Conservation (phyloP, 805 yeast species). For the Grigorovia jiainica region DNA sequence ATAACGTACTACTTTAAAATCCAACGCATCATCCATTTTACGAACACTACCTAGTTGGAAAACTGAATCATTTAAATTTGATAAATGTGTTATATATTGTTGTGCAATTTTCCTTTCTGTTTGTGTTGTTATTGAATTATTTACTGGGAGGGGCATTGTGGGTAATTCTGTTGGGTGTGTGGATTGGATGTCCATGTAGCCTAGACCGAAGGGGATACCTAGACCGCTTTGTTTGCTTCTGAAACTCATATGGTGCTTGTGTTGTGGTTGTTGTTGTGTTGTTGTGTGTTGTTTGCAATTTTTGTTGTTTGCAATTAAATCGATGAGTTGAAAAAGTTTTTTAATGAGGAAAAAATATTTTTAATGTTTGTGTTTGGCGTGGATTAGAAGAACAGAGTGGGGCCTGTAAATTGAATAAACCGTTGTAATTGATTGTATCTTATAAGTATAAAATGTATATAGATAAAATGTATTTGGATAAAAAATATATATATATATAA, state of each 20-base stretch:
- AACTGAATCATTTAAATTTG: conserved; percentile 51
- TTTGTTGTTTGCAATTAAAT: too few species aligned
- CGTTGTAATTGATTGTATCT: too few species aligned
- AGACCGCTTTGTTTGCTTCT: conserved; percentile 21
- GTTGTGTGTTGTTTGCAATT: background rate
- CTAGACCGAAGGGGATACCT: conserved; percentile 62
- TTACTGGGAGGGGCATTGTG: conserved; percentile 48
- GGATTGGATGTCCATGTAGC: conserved; percentile 44
- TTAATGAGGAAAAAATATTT: background rate
- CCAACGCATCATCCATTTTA: conserved; percentile 35
- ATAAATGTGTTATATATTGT: conserved; percentile 42
- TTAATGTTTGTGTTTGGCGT: background rate
- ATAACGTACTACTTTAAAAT: conserved; percentile 61
- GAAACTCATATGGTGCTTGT: conserved; percentile 39
- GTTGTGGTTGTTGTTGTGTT: background rate
- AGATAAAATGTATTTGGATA: background rate
- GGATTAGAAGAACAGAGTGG: too few species aligned
- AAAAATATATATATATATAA: background rate
- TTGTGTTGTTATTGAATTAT: conserved; percentile 41
- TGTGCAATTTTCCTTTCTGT: conserved; percentile 44
- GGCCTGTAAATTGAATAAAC: too few species aligned
- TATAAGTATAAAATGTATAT: background rate
- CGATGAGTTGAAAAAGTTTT: conserved; percentile 1
- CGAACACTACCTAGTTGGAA: conserved; percentile 50
- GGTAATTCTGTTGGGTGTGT: conserved; percentile 22